Percentiles rank a stretch among this genome's conserved stretches.
Conservation (phyloP, 2,329 filamentous ascomycete genomes). For the Talaromyces sp. region DNA sequence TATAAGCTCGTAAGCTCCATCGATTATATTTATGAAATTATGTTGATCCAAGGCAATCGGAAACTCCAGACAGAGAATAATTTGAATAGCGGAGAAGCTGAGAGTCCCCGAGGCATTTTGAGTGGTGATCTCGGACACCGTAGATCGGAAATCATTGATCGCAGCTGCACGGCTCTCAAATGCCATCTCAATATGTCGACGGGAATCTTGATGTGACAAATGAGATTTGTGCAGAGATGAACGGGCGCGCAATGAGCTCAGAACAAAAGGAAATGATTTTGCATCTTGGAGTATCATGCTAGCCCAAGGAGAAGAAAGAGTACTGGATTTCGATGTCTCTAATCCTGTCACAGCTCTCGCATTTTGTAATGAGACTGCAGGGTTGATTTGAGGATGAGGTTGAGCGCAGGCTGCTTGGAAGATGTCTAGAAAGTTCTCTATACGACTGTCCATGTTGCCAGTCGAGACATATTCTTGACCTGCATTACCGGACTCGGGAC, state of each 20-base stretch:
- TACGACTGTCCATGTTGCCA: neutral
- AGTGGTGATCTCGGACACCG: neutral
- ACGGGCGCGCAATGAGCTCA: slow-evolving; percentile 1
- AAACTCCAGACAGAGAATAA: slow-evolving; percentile 4
- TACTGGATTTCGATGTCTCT: neutral
- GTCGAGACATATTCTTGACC: neutral
- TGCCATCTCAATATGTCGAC: neutral
- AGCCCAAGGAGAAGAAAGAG: neutral
- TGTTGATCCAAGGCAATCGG: neutral
- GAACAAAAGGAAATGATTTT: slow-evolving; percentile 4
- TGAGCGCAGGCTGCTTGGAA: slow-evolving; percentile 2
- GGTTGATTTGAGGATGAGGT: neutral
- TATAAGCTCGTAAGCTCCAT: neutral
- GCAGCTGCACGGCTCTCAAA: slow-evolving; percentile 1
- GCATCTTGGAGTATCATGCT: neutral
- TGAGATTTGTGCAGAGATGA: neutral
- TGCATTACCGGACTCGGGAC: neutral
- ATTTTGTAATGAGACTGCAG: neutral
- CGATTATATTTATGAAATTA: neutral
- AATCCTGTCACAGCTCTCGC: neutral
- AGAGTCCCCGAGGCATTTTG: neutral
- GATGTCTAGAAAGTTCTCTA: slow-evolving; percentile 1
- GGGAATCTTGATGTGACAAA: neutral
- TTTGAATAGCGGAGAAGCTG: slow-evolving; percentile 2
- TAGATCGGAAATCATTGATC: slow-evolving; percentile 2